These are phyloP conservation scores for Daldinia childiae DNA, from an alignment of 495 filamentous ascomycete species.

Conservation along the genomic window DNA sequence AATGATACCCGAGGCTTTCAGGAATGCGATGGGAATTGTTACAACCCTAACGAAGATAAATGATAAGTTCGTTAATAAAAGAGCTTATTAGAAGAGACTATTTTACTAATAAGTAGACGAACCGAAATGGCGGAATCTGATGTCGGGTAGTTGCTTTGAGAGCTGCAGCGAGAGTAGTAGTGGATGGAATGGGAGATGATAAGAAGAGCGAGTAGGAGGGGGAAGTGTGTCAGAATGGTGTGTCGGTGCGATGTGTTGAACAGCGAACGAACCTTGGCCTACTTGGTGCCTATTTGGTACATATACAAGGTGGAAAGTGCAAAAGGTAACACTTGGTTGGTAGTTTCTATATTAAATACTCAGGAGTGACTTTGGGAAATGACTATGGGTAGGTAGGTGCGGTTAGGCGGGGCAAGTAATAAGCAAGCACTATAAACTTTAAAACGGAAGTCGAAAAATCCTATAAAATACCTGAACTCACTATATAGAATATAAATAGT, in stretches of 20 bases:
- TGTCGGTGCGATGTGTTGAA: conserved; percentile 4
- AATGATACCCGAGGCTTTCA: conserved; percentile 5
- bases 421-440: conserved; percentile 1
- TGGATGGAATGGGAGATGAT: conserved; percentile 23
- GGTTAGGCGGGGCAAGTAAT: conserved; percentile 22
- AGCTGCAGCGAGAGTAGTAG: conserved; percentile 28
- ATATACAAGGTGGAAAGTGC: not conserved
- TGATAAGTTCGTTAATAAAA: not conserved
- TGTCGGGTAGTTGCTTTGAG: not conserved
- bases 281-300: not conserved
- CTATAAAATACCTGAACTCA: too few relatives aligned
- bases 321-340: conserved; percentile 3
- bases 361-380: not conserved
- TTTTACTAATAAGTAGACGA: not conserved
- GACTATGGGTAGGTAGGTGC: conserved; percentile 2
- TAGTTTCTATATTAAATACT: not conserved
- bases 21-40: not conserved
- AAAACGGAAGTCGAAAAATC: too few relatives aligned
- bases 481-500: too few relatives aligned
- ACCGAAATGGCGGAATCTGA: not conserved
- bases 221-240: conserved; percentile 18
- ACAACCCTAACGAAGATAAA: not conserved
- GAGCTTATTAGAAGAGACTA: not conserved
- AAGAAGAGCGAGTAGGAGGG: conserved; percentile 32
- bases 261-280: not conserved